Evolutionary conservation across 441 rosid genomes (phyloP).

Genomic region (Viola pubescens): DNA sequence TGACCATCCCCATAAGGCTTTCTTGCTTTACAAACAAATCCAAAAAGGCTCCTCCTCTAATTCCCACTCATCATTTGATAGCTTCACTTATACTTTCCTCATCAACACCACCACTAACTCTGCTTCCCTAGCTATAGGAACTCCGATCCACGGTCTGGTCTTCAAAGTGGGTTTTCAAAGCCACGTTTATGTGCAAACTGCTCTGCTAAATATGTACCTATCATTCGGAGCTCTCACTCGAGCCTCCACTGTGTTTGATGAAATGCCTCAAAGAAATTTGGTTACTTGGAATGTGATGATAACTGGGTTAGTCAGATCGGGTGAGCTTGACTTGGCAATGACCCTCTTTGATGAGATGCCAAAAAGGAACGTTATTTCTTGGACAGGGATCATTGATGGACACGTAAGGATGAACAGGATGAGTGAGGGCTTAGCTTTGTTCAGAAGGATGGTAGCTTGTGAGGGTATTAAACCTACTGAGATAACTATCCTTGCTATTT

Average conservation of each 20-base stretch:
- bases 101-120: constrained; percentile 45
- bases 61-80: constrained; percentile 40
- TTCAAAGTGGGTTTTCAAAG: constrained; percentile 50
- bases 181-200: constrained; percentile 71
- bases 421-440: constrained; percentile 53
- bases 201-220: constrained; percentile 39
- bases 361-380: constrained; percentile 53
- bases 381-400: constrained; percentile 84
- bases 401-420: constrained; percentile 39
- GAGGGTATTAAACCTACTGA: constrained; percentile 52
- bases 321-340: constrained; percentile 44
- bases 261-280: constrained; percentile 51
- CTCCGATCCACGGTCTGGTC: constrained; percentile 50
- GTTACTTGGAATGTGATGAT: constrained; percentile 85
- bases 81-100: constrained; percentile 62
- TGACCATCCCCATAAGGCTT: constrained; percentile 33
- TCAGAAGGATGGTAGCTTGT: constrained; percentile 49
- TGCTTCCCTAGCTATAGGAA: constrained; percentile 29
- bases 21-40: constrained; percentile 45
- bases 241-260: constrained; percentile 46
- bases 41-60: constrained; percentile 26
- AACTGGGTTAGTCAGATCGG: constrained; percentile 57
- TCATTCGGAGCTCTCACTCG: constrained; percentile 22
- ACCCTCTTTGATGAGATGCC: constrained; percentile 63
- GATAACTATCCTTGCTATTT: constrained; percentile 56